These are phyloP conservation scores for Tilletia indica DNA, from an alignment of 1,284 basidiomycete genomes.

Conservation along the genomic window DNA sequence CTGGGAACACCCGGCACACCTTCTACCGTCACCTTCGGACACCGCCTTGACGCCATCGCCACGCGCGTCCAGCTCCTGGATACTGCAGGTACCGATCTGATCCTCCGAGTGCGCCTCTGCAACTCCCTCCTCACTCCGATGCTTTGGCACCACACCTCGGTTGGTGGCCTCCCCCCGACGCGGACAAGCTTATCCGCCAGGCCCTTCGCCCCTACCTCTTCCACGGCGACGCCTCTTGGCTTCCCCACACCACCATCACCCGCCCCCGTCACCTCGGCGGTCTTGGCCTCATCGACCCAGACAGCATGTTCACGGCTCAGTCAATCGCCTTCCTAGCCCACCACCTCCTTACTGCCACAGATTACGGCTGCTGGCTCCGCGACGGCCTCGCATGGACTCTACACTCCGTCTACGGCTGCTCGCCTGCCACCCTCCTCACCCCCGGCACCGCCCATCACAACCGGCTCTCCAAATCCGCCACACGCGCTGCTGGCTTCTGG, in stretches of 20 bases:
- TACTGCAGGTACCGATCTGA: not conserved
- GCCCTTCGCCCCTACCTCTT: not conserved
- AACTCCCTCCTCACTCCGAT: not conserved
- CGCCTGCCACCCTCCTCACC: not conserved
- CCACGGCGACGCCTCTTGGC: not conserved
- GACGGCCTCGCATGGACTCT: not conserved
- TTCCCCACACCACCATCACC: not conserved
- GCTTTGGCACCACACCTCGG: constrained; percentile 1
- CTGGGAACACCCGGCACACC: no score
- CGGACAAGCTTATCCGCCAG: not conserved
- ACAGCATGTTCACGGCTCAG: no score
- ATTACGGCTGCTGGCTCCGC: not conserved
- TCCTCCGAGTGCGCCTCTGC: not conserved
- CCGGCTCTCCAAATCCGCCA: no score
- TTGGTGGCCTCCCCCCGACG: not conserved
- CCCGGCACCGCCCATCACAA: not conserved
- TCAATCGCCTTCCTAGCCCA: no score
- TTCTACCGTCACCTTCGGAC: no score
- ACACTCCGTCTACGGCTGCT: not conserved
- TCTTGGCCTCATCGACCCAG: no score
- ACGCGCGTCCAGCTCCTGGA: not conserved
- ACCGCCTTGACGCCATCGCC: not conserved
- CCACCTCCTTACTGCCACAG: no score
- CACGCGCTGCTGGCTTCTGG: not conserved
- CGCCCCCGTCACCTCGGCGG: no score